Evolutionary conservation across 2,329 filamentous ascomycete genomes (phyloP), one percentile per base, ranked within the genome.

Genomic region (Sarocladium kiliense): DNA sequence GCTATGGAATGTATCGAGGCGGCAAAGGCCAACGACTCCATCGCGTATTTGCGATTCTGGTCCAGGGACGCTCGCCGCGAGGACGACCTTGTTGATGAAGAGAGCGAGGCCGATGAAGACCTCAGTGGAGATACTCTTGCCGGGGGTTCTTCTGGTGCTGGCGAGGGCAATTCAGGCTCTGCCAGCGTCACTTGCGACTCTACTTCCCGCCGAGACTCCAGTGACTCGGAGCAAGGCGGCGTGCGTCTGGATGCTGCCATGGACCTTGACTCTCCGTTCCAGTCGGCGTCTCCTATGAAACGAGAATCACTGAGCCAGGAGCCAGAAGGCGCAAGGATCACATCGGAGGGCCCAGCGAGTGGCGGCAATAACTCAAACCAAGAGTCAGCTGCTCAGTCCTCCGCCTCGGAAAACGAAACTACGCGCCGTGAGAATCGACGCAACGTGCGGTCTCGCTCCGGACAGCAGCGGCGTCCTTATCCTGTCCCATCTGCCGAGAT

Each of bases 1-100:
- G 89, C 89, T 3, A 83, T 93, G 32, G 81, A 84, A 58, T 92
- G 88, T 63, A 71, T 96, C 30, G 91, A 95, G 69, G 88, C 87
- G 60, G 90, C 91, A 21, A 96, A 96, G 67, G 87, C 87, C 26
- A 95, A 96, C 63, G 89, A 96, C 67, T 95, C 91, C 2, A 94
- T 95, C 63, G 90, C 91, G 2, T 95, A 96, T 64, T 76, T 96
- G 57, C 87, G 91, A 18, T 96, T 95, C 68, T 89, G 85, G 81
- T 93, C 88, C 64, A 81, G 88, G 54, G 87, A 94, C 65, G 89
- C 89, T 18, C 78, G 86, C 27, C 74, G 79, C 55, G 78, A 77
- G 26, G 78, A 80, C 55, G 77, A 81, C 53, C 71, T 77, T 11
- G 67, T 73, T 39, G 67, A 69, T 18, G 70, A 75, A 10, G 69